Evolutionary conservation across 2,329 filamentous ascomycete genomes (phyloP).

Genomic region (Botrytis paeoniae): DNA sequence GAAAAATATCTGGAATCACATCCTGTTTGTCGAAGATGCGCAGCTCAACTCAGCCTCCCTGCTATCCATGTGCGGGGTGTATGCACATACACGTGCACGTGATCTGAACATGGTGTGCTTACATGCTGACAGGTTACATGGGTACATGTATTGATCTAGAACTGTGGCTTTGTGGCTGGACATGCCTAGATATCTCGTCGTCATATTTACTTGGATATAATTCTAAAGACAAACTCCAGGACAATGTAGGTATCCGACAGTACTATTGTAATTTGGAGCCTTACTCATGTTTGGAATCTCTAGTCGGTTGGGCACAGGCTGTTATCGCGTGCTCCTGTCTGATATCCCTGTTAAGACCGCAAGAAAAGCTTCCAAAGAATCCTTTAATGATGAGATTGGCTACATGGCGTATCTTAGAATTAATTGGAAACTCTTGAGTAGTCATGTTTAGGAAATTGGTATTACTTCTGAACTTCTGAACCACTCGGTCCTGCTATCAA

Average conservation of each 20-base stretch:
- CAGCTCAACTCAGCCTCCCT: background rate
- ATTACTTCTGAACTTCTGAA: no score
- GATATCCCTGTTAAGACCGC: no score
- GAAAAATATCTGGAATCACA: background rate
- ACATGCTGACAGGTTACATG: background rate
- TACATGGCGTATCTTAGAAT: no score
- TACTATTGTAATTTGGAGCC: no score
- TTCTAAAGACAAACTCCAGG: no score
- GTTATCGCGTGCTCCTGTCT: no score
- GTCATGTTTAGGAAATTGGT: no score
- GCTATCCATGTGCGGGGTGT: background rate
- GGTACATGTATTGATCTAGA: background rate
- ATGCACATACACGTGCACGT: background rate
- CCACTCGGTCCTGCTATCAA: no score
- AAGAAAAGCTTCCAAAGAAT: no score
- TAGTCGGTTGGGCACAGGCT: no score
- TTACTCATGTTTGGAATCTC: no score
- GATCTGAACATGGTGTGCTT: background rate
- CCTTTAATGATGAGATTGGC: no score
- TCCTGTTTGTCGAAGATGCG: background rate
- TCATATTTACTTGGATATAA: background rate
- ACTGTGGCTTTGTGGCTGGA: background rate
- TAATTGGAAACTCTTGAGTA: accelerated
- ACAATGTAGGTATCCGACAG: accelerated
- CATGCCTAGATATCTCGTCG: background rate